phyloP scores from a whole-genome alignment of 495 filamentous ascomycete genomes.

The Geopyxis carbonaria region DNA sequence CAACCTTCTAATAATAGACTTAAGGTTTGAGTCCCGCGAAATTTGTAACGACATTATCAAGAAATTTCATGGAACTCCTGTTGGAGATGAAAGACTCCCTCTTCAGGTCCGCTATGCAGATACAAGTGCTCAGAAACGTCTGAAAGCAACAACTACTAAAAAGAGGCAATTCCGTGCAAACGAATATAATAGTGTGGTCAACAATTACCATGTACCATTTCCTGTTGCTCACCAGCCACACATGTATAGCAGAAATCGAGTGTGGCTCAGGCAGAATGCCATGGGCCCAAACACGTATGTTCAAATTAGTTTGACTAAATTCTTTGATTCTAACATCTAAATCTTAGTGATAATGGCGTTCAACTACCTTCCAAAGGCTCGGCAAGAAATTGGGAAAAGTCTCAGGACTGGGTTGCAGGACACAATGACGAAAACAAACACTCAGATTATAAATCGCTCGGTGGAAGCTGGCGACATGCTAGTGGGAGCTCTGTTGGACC shows the following conservation, averaged over 20 bases:
- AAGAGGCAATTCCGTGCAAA: slow-evolving; percentile 83
- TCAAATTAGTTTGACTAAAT: not conserved
- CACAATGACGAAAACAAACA: slow-evolving; percentile 2
- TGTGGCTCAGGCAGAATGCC: slow-evolving; percentile 18
- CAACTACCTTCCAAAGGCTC: slow-evolving; percentile 7
- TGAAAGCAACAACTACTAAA: slow-evolving; percentile 86
- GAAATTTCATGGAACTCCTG: slow-evolving; percentile 60
- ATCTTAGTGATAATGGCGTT: slow-evolving; percentile 15
- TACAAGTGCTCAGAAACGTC: slow-evolving; percentile 83
- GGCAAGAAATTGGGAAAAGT: slow-evolving; percentile 11
- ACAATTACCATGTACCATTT: slow-evolving; percentile 4
- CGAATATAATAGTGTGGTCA: slow-evolving; percentile 61
- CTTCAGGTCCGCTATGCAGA: slow-evolving; percentile 94
- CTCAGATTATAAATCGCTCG: too few species aligned
- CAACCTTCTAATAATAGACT: slow-evolving; percentile 1
- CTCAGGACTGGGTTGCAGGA: slow-evolving; percentile 9
- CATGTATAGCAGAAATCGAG: slow-evolving; percentile 9
- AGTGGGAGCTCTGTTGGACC: not conserved
- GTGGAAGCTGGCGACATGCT: not conserved
- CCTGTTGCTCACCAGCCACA: not conserved
- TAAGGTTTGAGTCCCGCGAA: slow-evolving; percentile 70
- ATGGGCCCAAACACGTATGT: slow-evolving; percentile 16
- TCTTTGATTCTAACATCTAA: not conserved
- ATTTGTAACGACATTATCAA: slow-evolving; percentile 71
- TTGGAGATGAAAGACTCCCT: slow-evolving; percentile 54